Percentiles rank a stretch among this genome's conserved stretches.
phyloP scores from a whole-genome alignment of 2,329 filamentous ascomycete genomes.

The Aotearoamyces nothofagi region DNA sequence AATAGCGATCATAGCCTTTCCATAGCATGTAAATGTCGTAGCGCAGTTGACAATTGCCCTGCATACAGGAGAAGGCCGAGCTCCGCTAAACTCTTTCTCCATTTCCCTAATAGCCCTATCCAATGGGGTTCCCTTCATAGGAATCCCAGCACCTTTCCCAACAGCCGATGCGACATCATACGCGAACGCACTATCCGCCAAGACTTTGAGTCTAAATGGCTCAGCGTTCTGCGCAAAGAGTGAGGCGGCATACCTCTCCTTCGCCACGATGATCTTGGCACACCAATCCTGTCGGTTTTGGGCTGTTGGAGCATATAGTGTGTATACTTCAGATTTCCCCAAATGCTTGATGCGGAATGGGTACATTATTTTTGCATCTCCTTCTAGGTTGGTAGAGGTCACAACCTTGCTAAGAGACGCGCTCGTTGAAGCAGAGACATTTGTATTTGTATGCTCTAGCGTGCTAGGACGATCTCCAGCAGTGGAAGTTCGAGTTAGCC shows the following conservation, averaged over 20 bases:
- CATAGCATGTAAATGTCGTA: slow-evolving; percentile 72
- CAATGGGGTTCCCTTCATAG: slow-evolving; percentile 80
- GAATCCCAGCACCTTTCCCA: slow-evolving; percentile 48
- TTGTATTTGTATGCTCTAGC: slow-evolving; percentile 54
- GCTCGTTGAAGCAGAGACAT: slow-evolving; percentile 43
- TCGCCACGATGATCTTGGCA: slow-evolving; percentile 83
- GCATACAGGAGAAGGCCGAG: slow-evolving; percentile 64
- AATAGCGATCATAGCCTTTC: slow-evolving; percentile 78
- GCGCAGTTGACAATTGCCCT: slow-evolving; percentile 84
- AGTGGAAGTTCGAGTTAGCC: slow-evolving; percentile 24
- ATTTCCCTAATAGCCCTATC: slow-evolving; percentile 83
- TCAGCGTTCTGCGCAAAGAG: slow-evolving; percentile 88
- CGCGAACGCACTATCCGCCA: slow-evolving; percentile 83
- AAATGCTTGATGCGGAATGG: slow-evolving; percentile 95
- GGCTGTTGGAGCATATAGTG: slow-evolving; percentile 66
- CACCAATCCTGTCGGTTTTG: slow-evolving; percentile 79
- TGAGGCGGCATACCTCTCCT: slow-evolving; percentile 81
- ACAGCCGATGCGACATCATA: slow-evolving; percentile 50
- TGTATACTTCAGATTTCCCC: slow-evolving; percentile 76
- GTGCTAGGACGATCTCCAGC: slow-evolving; percentile 33
- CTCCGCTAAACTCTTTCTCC: slow-evolving; percentile 61
- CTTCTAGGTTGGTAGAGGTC: slow-evolving; percentile 30
- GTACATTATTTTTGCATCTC: slow-evolving; percentile 41
- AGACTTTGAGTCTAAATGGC: slow-evolving; percentile 80
- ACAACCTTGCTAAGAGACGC: slow-evolving; percentile 28